Base-by-base conservation (phyloP, 345 rosid genomes). In the Salix arbutifolia region DNA sequence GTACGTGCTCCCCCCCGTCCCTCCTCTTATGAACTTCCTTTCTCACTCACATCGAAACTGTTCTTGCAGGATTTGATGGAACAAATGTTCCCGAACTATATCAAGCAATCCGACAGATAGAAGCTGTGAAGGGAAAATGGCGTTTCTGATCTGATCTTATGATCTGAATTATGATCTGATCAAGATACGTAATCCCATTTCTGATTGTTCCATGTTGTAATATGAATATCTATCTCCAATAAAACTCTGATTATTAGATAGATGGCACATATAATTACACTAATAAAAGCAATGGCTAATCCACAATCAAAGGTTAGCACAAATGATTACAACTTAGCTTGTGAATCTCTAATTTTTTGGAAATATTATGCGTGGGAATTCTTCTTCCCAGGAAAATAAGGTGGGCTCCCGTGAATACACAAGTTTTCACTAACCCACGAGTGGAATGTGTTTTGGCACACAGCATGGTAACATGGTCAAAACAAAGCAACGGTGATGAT, bases 1-100 rank as follows among this genome's bases (percentile, higher is more conserved):
- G 88, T 85, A 70, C 9, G 76, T 62, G 6, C 17, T 14, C 21
- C 71, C 16, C 23, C 26, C n/a, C 50, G 1, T 30, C 25, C 71
- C 50, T 33, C 4, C 16, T 21, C 19, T 58, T 11, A 44, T 53
- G 9, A 4, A 21, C 11, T 10, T 58, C 23, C 28, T 23, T 3
- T n/a, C 23, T 58, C 62, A 10, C 62, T 58, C 11, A 31, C 9
- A 5, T 14, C 11, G 6, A 5, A 14, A 1, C 11, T 65, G 21
- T 28, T 64, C n/a, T 31, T 65, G 68, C 68, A 31, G 68, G 68
- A 30, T 65, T 2, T 65, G 68, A 65, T 26, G 38, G 38, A 0
- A n/a, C 26, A n/a, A 58, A 58, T 58, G 62, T 3, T 58, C 26
- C 28, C 11, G 62, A 58, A 23, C 62, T 58, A 6, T 10, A n/a